Evolutionary conservation across 2,329 filamentous ascomycete species (phyloP).

Genomic region (Aspergillus brunneoviolaceus): DNA sequence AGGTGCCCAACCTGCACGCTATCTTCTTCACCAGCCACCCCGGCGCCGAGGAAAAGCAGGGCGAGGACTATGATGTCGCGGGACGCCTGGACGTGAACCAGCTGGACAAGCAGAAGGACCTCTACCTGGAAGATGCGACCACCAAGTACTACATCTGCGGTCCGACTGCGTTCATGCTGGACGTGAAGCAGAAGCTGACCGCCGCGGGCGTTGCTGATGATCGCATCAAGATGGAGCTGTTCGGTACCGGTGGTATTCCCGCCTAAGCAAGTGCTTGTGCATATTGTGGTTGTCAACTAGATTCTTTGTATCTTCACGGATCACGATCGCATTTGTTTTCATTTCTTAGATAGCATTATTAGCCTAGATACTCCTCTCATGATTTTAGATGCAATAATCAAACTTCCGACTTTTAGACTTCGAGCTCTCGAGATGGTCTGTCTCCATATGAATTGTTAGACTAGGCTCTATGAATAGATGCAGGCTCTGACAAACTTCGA

Average conservation of each 20-base stretch:
- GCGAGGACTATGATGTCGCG: conserved; percentile 59
- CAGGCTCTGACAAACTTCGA: too few species aligned
- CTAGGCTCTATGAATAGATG: too few species aligned
- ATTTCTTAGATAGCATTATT: background rate
- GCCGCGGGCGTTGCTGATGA: conserved; percentile 57
- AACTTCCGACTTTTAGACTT: too few species aligned
- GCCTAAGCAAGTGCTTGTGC: background rate
- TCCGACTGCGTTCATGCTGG: conserved; percentile 67
- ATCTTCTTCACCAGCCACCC: conserved; percentile 61
- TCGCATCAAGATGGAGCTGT: conserved; percentile 67
- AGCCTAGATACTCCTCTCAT: background rate
- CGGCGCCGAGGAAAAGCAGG: conserved; percentile 47
- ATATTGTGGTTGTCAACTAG: background rate
- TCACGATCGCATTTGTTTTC: background rate
- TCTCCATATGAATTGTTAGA: too few species aligned
- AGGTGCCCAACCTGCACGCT: conserved; percentile 50
- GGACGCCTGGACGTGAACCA: conserved; percentile 60
- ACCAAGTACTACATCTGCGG: conserved; percentile 73
- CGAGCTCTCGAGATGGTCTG: too few species aligned
- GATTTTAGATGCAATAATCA: background rate
- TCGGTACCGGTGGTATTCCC: conserved; percentile 56
- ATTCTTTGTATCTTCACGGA: background rate
- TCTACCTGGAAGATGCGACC: conserved; percentile 56
- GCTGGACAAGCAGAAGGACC: conserved; percentile 52
- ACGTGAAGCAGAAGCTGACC: conserved; percentile 55